Conservation (phyloP, 1,139 yeast genomes). For the Candida gigantensis region DNA sequence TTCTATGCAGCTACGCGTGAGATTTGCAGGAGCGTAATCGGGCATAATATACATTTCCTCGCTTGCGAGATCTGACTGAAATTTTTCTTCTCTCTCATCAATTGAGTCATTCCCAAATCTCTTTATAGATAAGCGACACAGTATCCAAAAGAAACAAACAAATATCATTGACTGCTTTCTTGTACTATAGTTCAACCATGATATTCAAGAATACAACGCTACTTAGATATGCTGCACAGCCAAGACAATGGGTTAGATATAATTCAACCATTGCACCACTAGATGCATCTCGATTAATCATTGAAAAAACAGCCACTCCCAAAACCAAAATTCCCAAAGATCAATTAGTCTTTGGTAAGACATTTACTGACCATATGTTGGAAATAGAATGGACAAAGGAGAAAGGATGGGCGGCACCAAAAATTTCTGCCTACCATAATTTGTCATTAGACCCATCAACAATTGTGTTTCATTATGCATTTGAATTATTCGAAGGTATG, state of each 20-base stretch:
- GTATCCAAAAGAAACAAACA: background rate
- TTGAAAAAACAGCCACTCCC: conserved; percentile 60
- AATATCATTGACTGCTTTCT: no score
- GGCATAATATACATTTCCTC: background rate
- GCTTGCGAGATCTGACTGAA: background rate
- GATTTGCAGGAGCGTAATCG: background rate
- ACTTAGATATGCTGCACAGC: conserved; percentile 2
- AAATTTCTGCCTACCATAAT: conserved; percentile 80
- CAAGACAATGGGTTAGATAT: conserved; percentile 7
- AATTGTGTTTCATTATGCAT: conserved; percentile 90
- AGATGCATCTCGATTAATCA: conserved; percentile 67
- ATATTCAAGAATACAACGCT: conserved; percentile 1
- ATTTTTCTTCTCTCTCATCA: background rate
- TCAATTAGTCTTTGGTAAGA: conserved; percentile 78
- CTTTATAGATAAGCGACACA: no score
- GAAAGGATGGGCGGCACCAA: conserved; percentile 84
- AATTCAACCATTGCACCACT: conserved; percentile 26
- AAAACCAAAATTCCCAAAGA: conserved; percentile 73
- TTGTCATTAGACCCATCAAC: conserved; percentile 81
- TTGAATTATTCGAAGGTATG: conserved; percentile 94
- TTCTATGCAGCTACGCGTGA: no score
- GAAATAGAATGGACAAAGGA: conserved; percentile 78
- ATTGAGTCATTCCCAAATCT: background rate
- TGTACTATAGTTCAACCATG: no score
- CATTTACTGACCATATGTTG: conserved; percentile 90